phyloP scores from a whole-genome alignment of 768 basidiomycete species.

The Auriscalpium vulgare region DNA sequence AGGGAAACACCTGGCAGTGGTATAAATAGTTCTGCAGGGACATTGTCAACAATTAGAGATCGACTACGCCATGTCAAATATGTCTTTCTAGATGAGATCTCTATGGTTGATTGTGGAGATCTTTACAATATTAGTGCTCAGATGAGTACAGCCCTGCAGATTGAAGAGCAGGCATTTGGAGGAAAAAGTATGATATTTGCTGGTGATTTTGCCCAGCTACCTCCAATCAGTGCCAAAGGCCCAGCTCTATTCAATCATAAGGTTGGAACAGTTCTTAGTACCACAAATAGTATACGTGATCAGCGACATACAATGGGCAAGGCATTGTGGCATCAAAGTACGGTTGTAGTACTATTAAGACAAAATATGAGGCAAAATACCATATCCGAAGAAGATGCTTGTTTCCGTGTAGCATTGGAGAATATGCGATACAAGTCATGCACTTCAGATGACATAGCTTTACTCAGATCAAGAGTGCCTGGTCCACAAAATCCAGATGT shows the following conservation, averaged over 20 bases:
- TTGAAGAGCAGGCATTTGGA: slow-evolving; percentile 23
- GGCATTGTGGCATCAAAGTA: slow-evolving; percentile 14
- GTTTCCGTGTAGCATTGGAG: slow-evolving; percentile 24
- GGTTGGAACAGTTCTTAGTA: background rate
- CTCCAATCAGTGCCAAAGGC: slow-evolving; percentile 19
- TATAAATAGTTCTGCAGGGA: background rate
- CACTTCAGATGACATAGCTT: slow-evolving; percentile 28
- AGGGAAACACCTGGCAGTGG: background rate
- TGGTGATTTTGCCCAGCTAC: slow-evolving; percentile 39
- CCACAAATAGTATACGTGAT: background rate
- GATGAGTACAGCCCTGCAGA: slow-evolving; percentile 15
- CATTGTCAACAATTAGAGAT: background rate
- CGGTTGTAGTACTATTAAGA: slow-evolving; percentile 13
- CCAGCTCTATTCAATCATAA: slow-evolving; percentile 15
- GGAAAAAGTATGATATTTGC: slow-evolving; percentile 36
- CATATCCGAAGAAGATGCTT: slow-evolving; percentile 17
- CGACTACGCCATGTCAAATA: slow-evolving; percentile 24
- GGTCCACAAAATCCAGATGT: slow-evolving; percentile 4
- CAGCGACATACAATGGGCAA: slow-evolving; percentile 9
- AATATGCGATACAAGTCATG: too few relatives aligned
- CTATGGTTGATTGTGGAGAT: slow-evolving; percentile 29
- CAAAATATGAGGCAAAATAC: slow-evolving; percentile 14
- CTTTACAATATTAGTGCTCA: slow-evolving; percentile 20
- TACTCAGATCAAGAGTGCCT: slow-evolving; percentile 22
- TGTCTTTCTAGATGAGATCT: slow-evolving; percentile 36